Conservation (phyloP, 148 eudicot species). For the Vaccinium corymbosum region DNA sequence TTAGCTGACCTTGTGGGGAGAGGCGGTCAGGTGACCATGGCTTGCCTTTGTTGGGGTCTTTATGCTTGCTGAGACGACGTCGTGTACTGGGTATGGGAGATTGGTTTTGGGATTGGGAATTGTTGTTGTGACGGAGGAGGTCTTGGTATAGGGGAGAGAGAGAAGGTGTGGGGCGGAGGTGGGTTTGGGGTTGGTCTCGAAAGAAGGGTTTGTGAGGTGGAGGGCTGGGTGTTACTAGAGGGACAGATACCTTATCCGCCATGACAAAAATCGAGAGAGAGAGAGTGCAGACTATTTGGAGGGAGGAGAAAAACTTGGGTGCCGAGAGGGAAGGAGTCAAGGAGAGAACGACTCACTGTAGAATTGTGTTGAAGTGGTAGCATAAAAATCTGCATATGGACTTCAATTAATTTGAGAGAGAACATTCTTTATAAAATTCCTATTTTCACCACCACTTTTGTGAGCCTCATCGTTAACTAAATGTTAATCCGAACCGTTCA, state of each 20-base stretch:
- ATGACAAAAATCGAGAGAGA: slow-evolving; percentile 24
- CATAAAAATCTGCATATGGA: not conserved
- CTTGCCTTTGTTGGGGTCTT: slow-evolving; percentile 70
- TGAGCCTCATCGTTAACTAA: no score
- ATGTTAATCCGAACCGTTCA: no score
- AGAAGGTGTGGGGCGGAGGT: slow-evolving; percentile 22
- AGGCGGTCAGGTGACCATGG: slow-evolving; percentile 69
- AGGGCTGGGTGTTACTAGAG: slow-evolving; percentile 53
- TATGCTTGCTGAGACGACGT: slow-evolving; percentile 55
- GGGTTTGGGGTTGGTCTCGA: slow-evolving; percentile 31
- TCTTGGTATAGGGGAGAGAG: slow-evolving; percentile 42
- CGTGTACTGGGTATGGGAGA: slow-evolving; percentile 33
- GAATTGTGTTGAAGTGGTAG: not conserved
- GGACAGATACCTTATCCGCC: slow-evolving; percentile 65
- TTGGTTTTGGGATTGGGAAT: slow-evolving; percentile 10
- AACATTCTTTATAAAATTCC: no score
- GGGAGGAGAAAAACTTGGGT: no score
- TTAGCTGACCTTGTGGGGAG: slow-evolving; percentile 60
- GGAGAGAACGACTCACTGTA: no score
- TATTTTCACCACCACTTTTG: no score
- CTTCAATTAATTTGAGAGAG: no score
- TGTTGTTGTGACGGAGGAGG: slow-evolving; percentile 28
- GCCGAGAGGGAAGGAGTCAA: no score
- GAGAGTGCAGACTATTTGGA: not conserved
- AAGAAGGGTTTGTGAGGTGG: slow-evolving; percentile 55